phyloP scores from a whole-genome alignment of 73 alveolate species.

The Tetrahymena borealis region DNA sequence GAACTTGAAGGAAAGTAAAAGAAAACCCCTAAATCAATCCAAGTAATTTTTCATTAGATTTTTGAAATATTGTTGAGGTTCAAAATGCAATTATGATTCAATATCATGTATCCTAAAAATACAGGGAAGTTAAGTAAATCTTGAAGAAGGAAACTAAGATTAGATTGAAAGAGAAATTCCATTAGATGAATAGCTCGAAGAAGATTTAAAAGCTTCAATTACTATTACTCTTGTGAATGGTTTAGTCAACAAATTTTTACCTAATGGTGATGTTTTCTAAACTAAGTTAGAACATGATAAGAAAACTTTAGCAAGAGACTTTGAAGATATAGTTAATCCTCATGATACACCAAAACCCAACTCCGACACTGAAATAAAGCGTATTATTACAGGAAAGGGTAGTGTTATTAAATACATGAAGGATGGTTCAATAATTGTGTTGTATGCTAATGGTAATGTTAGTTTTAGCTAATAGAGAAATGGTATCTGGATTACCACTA shows the following conservation, averaged over 20 bases:
- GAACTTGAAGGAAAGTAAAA: not conserved
- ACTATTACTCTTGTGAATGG: constrained; percentile 32
- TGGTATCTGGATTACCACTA: constrained; percentile 59
- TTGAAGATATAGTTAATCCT: constrained; percentile 9
- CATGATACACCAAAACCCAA: constrained; percentile 34
- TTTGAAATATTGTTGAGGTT: too few species aligned
- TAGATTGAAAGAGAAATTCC: not conserved
- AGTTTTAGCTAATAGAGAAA: constrained; percentile 37
- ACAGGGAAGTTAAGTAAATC: not conserved
- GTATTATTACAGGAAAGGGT: constrained; percentile 51
- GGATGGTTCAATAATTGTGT: constrained; percentile 52
- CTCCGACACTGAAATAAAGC: constrained; percentile 29
- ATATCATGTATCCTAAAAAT: not conserved
- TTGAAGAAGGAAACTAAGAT: not conserved
- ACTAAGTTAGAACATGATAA: not conserved
- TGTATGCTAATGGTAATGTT: constrained; percentile 67
- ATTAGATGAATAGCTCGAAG: not conserved
- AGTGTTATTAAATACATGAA: constrained; percentile 53
- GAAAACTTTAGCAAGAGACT: not conserved
- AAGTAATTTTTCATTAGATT: too few species aligned
- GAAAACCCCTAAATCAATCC: not conserved
- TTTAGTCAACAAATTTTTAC: constrained; percentile 12
- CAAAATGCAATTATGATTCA: too few species aligned
- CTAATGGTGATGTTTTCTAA: constrained; percentile 24
- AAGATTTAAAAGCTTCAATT: constrained; percentile 5